These are phyloP conservation scores for Cryptococcus jaspeensis DNA, from an alignment of 1,284 basidiomycete species.

Conservation along the genomic window DNA sequence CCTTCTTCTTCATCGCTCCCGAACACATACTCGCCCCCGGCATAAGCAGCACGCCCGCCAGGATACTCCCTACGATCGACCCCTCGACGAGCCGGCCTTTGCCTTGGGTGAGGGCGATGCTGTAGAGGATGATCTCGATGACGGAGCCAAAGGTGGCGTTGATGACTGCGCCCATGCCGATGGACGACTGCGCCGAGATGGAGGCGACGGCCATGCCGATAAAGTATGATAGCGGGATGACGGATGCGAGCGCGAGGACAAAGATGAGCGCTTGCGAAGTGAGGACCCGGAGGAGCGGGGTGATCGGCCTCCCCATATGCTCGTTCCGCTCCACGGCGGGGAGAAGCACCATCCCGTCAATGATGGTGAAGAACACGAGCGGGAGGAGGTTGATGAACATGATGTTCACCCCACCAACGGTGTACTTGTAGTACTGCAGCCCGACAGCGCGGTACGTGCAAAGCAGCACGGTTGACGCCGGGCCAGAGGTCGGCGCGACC, in stretches of 20 bases:
- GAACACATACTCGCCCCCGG: constrained; percentile 96
- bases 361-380: constrained; percentile 91
- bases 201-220: constrained; percentile 99
- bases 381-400: constrained; percentile 95
- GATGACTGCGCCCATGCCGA: constrained; percentile 99
- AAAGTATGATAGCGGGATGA: constrained; percentile 97
- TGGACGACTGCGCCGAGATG: constrained; percentile 95
- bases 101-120: constrained; percentile 79
- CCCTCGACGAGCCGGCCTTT: constrained; percentile 96
- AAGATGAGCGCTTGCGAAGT: constrained; percentile 81
- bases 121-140: constrained; percentile 94
- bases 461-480: constrained; percentile 79
- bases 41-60: constrained; percentile 96
- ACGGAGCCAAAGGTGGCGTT: constrained; percentile 99
- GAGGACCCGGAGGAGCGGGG: constrained; percentile 63
- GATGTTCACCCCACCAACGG: constrained; percentile 97
- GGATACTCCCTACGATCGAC: constrained; percentile 87
- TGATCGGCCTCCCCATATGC: constrained; percentile 33
- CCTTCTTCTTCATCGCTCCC: constrained; percentile 87
- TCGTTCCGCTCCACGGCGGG: constrained; percentile 68
- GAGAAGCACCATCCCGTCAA: constrained; percentile 83
- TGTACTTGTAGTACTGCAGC: constrained; percentile 97
- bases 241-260: constrained; percentile 77
- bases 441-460: constrained; percentile 94
- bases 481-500: constrained; percentile 68